A percentile compares a stretch with the other conserved stretches of the same genome.
Evolutionary conservation across 345 rosid genomes (phyloP).

Genomic region (Kandelia obovata): DNA sequence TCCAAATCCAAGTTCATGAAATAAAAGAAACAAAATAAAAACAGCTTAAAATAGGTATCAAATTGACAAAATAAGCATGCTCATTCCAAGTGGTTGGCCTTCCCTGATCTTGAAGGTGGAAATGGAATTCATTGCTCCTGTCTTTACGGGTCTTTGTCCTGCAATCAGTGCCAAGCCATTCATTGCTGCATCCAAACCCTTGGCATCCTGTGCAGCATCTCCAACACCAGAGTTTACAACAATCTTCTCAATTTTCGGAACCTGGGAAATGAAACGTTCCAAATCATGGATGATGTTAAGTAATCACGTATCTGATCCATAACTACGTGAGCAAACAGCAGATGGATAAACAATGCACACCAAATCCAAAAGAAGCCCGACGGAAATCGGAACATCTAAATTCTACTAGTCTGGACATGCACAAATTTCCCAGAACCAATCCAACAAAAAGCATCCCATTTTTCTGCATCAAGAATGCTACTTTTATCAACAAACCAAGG

Average conservation of each 20-base stretch:
- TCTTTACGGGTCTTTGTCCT: slow-evolving; percentile 88
- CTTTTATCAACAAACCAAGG: neutral
- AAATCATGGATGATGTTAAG: too few relatives aligned
- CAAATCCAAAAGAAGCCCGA: neutral
- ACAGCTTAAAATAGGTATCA: neutral
- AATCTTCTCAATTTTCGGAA: slow-evolving; percentile 78
- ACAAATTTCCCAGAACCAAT: neutral
- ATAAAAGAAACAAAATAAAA: too few relatives aligned
- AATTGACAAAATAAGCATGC: slow-evolving; percentile 14
- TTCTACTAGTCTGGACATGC: neutral
- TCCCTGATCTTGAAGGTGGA: slow-evolving; percentile 91
- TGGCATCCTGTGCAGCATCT: slow-evolving; percentile 85
- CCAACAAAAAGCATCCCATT: neutral
- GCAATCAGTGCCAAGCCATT: slow-evolving; percentile 73
- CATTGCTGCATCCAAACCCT: slow-evolving; percentile 86
- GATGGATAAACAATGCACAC: too few relatives aligned
- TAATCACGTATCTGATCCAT: too few relatives aligned
- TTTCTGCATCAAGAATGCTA: neutral
- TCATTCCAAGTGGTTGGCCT: slow-evolving; percentile 88
- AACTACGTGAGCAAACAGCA: too few relatives aligned
- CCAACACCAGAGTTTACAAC: slow-evolving; percentile 96
- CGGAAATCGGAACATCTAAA: neutral
- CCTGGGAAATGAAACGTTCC: slow-evolving; percentile 29
- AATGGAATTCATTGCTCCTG: slow-evolving; percentile 69
- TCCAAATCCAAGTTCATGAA: too few relatives aligned